Evolutionary conservation across 2,329 filamentous ascomycete genomes (phyloP), one percentile per base, ranked within the genome.

Genomic region (Monosporascus sp.): DNA sequence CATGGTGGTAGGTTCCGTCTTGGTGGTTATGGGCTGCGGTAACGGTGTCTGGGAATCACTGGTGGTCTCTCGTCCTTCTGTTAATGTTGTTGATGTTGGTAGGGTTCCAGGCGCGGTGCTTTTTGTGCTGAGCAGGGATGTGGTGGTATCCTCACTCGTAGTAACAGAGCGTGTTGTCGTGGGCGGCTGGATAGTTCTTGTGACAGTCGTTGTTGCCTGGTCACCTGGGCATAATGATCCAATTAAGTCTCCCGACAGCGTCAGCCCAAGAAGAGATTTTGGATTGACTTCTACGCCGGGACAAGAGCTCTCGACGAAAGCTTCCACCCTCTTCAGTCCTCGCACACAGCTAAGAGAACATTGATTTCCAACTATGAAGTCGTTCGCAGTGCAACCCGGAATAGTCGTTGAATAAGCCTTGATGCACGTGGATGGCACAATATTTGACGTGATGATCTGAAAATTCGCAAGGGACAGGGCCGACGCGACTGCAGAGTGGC

Each of bases 391-490:
- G 44, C 65, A 67, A 22, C 62, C 62, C 8, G 46, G 48, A 57
- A 67, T 65, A 1, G 55, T 52, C 26, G 41, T 54, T 26, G 59
- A 58, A 50, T 67, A 67, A 17, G 61, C 64, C 26, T 50, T 40
- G 37, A 66, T 60, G 49, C 65, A 67, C n/a, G 58, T 57, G 11
- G 31, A 59, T 9, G 63, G 56, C 48, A 66, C 60, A 38, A 60
- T 58, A 18, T 60, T 51, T 48, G 65, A 61, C n/a, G 59, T 58
- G 37, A 67, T 62, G 20, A 53, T 17, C 45, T 67, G 65, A 37
- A 67, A 66, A 22, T 65, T 56, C 46, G 63, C 61, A 22, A 67
- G 20, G n/a, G 61, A 65, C 53, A 67, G 56, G 14, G 63, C 63
- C 24, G 60, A 61, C 11, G 59, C 48, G 31, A 11, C 31, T 35